Conservation (phyloP, 305 asterid genomes). For the Rubia balearica region DNA sequence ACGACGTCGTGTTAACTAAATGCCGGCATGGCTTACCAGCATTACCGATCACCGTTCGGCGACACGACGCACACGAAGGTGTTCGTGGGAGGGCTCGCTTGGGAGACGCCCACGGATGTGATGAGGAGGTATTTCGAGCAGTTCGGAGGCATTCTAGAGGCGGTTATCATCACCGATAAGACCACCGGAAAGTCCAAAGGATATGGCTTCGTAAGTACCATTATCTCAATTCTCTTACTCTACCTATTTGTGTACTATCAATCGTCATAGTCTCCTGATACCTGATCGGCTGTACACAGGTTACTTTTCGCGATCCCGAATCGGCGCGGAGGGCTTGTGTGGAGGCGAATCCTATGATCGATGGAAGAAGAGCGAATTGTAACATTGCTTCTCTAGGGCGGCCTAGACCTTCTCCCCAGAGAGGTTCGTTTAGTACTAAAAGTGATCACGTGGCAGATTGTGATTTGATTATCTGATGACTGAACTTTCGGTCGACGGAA, state of each 20-base stretch:
- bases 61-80: conserved; percentile 89
- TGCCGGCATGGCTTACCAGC: conserved; percentile 67
- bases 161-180: conserved; percentile 89
- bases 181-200: conserved; percentile 92
- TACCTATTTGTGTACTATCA: no score
- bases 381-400: conserved; percentile 90
- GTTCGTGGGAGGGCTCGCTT: conserved; percentile 92
- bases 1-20: conserved; percentile 9
- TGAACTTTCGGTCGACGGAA: no score
- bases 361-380: conserved; percentile 88
- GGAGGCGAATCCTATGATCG: conserved; percentile 83
- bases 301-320: conserved; percentile 84
- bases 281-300: conserved; percentile 29
- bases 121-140: conserved; percentile 73
- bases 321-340: conserved; percentile 73
- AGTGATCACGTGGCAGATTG: no score
- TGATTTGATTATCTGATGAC: no score
- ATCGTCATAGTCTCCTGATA: no score
- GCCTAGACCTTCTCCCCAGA: conserved; percentile 80
- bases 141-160: conserved; percentile 90
- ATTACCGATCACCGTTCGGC: conserved; percentile 94
- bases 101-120: conserved; percentile 90
- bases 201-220: conserved; percentile 69
- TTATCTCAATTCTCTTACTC: background rate
- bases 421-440: conserved; percentile 23